These are phyloP conservation scores for Carallia brachiata DNA, from an alignment of 345 rosid genomes.

Conservation along the genomic window DNA sequence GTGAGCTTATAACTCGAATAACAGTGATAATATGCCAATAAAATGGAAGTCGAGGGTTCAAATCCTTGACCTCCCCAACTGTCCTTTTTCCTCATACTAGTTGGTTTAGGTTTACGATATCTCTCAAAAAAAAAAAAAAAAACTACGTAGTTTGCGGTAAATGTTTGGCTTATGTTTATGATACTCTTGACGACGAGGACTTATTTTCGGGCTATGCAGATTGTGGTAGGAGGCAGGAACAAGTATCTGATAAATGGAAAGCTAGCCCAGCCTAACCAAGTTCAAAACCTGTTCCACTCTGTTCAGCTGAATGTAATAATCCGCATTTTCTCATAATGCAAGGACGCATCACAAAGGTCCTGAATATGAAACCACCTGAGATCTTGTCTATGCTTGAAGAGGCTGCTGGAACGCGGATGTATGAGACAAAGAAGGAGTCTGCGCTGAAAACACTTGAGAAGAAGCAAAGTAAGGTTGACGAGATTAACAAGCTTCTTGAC, in stretches of 20 bases:
- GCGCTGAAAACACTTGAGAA: constrained; percentile 91
- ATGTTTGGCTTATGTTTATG: not conserved
- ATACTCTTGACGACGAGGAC: not conserved
- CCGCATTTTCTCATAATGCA: constrained; percentile 99
- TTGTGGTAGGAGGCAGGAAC: constrained; percentile 88
- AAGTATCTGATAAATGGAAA: constrained; percentile 75
- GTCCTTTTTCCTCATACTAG: too few relatives aligned
- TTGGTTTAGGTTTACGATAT: too few relatives aligned
- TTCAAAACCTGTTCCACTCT: constrained; percentile 93
- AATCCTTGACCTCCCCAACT: too few relatives aligned
- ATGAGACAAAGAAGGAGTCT: constrained; percentile 89
- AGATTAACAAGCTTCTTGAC: constrained; percentile 90
- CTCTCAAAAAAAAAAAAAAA: too few relatives aligned
- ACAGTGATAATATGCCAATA: too few relatives aligned
- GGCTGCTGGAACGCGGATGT: constrained; percentile 99
- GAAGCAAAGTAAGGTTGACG: constrained; percentile 93
- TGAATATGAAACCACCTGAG: constrained; percentile 98
- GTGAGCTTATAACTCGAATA: too few relatives aligned
- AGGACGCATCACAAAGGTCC: constrained; percentile 96
- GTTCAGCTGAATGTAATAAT: constrained; percentile 97
- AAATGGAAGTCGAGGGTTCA: too few relatives aligned
- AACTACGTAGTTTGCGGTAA: too few relatives aligned
- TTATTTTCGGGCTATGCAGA: constrained; percentile 42
- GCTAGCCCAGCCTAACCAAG: constrained; percentile 79
- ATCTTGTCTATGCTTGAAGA: constrained; percentile 97